Percentiles rank a stretch among this genome's conserved stretches.
Conservation (phyloP, 495 filamentous ascomycete species). For the Pyrenula aspistea region DNA sequence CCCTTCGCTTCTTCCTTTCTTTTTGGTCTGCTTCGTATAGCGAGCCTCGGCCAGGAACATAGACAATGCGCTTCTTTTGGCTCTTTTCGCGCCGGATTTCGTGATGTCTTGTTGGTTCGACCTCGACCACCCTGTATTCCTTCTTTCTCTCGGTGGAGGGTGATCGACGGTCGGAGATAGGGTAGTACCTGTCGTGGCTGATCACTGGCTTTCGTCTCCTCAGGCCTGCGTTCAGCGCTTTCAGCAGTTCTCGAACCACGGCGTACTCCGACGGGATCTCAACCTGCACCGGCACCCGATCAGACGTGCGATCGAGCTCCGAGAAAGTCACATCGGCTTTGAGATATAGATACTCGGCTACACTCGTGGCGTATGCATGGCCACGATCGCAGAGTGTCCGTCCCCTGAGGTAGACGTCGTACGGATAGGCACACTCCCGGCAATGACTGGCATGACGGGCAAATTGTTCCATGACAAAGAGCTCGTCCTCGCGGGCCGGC, state of each 20-base stretch:
- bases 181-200: slow-evolving; percentile 33
- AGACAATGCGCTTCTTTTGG: background rate
- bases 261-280: slow-evolving; percentile 31
- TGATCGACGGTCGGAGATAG: slow-evolving; percentile 19
- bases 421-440: slow-evolving; percentile 24
- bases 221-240: slow-evolving; percentile 35
- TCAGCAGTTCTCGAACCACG: slow-evolving; percentile 29
- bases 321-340: slow-evolving; percentile 35
- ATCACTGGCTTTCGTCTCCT: slow-evolving; percentile 14
- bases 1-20: background rate
- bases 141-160: background rate
- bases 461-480: slow-evolving; percentile 18
- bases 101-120: background rate
- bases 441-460: slow-evolving; percentile 27
- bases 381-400: slow-evolving; percentile 35
- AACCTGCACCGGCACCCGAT: slow-evolving; percentile 26
- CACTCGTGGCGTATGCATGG: slow-evolving; percentile 28
- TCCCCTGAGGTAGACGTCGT: slow-evolving; percentile 21
- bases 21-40: slow-evolving; percentile 22
- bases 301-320: slow-evolving; percentile 29
- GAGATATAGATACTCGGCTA: slow-evolving; percentile 37
- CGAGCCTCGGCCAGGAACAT: slow-evolving; percentile 25
- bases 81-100: background rate
- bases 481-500: slow-evolving; percentile 12
- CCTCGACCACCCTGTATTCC: background rate